Conservation (phyloP, 805 yeast genomes). For the Kuraishia capsulata region DNA sequence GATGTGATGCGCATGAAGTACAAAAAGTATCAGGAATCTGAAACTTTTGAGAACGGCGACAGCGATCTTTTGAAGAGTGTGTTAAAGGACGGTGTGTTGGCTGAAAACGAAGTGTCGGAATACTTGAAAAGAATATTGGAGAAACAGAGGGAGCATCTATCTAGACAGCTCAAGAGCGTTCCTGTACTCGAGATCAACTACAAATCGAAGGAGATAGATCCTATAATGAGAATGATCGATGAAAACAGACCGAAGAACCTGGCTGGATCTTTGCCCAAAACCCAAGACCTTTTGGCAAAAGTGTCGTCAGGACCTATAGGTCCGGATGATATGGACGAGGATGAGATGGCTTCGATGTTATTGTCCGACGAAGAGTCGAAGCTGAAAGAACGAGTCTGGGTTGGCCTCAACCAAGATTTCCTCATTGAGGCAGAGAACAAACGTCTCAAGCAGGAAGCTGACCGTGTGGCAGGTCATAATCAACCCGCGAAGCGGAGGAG, state of each 20-base stretch:
- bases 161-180: slow-evolving; percentile 7
- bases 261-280: slow-evolving; percentile 42
- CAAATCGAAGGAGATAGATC: slow-evolving; percentile 11
- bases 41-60: not conserved
- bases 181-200: slow-evolving; percentile 7
- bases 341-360: slow-evolving; percentile 54
- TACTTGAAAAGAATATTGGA: slow-evolving; percentile 20
- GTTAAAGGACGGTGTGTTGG: slow-evolving; percentile 31
- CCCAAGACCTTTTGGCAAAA: slow-evolving; percentile 40
- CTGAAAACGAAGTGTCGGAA: slow-evolving; percentile 33
- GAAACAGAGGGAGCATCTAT: slow-evolving; percentile 15
- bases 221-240: slow-evolving; percentile 21
- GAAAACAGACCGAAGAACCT: slow-evolving; percentile 47
- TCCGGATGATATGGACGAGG: slow-evolving; percentile 76
- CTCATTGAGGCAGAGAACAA: slow-evolving; percentile 79
- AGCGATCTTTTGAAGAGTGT: slow-evolving; percentile 26
- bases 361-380: slow-evolving; percentile 62
- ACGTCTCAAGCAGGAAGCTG: slow-evolving; percentile 77
- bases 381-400: slow-evolving; percentile 81
- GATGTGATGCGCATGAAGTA: slow-evolving; percentile 14
- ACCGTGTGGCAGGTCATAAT: slow-evolving; percentile 72
- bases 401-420: slow-evolving; percentile 80
- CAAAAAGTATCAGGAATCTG: slow-evolving; percentile 1
- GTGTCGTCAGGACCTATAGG: slow-evolving; percentile 54
- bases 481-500: slow-evolving; percentile 40